phyloP scores from a whole-genome alignment of 73 alveolate species.

The Paramecium sonneborni region DNA sequence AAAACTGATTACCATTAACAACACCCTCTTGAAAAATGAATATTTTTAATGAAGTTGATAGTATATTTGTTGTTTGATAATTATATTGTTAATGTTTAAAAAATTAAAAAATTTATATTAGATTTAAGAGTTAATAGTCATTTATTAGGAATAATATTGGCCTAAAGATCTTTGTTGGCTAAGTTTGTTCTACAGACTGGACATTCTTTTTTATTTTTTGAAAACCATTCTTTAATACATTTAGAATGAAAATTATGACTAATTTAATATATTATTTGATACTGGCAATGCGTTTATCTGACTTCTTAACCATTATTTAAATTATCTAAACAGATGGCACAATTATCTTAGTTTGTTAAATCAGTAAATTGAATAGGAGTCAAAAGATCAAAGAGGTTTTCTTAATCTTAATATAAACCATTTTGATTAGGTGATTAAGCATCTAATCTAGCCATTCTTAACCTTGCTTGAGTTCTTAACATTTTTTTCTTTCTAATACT shows the following conservation, averaged over 20 bases:
- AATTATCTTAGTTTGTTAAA: neutral
- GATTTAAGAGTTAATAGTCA: neutral
- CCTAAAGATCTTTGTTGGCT: neutral
- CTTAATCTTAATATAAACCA: neutral
- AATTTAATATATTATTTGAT: neutral
- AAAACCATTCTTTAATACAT: neutral
- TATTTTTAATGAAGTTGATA: too few species aligned
- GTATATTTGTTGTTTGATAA: too few species aligned
- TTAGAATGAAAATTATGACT: neutral
- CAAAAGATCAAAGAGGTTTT: neutral
- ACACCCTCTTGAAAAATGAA: neutral
- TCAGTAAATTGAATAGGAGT: neutral
- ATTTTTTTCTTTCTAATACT: neutral
- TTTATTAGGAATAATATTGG: neutral
- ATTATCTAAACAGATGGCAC: neutral
- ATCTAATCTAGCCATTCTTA: neutral
- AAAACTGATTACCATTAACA: neutral
- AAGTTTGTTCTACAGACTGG: neutral
- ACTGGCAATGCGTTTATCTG: neutral
- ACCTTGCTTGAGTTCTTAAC: neutral
- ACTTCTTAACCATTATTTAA: neutral
- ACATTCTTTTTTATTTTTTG: neutral
- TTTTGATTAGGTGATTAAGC: neutral
- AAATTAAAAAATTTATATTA: neutral
- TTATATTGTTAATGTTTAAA: too few species aligned